Base-by-base conservation (phyloP, 2,329 filamentous ascomycete genomes). In the Ceratocystis ficicola region DNA sequence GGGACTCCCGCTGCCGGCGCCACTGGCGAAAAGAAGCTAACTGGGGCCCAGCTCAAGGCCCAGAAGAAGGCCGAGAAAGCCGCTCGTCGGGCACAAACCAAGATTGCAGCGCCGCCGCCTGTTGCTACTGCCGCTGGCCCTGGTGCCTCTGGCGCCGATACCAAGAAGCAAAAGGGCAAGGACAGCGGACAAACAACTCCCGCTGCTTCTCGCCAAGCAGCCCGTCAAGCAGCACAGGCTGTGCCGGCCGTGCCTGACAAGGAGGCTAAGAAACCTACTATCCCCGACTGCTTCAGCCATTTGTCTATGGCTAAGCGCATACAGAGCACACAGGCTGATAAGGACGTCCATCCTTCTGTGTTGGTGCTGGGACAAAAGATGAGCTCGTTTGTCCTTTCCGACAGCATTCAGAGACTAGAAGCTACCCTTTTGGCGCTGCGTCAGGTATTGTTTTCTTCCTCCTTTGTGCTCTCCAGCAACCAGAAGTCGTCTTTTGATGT, bases 61-160 rank as follows among this genome's bases (percentile, higher is more conserved):
- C 86, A 85, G 74, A 87, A 88, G 68, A 93, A 96, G 75, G 92
- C 90, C 41, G 93, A 96, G 74, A 97, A 96, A 78, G 88, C 89
- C 64, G 91, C 91, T 60, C 82, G 90, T 68, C 83, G 93, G 77
- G 90, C 88, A 62, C 86, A 86, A 72, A 84, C 81, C 71, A 90
- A 87, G 73, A 78, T 79, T 36, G 78, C 80, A 3, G 81, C 82
- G 69, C 73, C 73, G 36, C 76, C 78, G 1, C 76, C 75, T 66
- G 74, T 74, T 22, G 76, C 76, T 10, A 72, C 75, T 32, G 67
- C 65, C 17, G 72, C 76, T 71, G 73, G 77, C 71, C 71, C 72
- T 8, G 73, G 71, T 1, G 28, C 15, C 30, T 20, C 55, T 48
- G 78, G 79, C 59, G 74, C 73, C n/a, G 81, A 82, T 70, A 75